These are phyloP conservation scores for Boletellus deceptivus DNA, from an alignment of 1,284 basidiomycete species.

Conservation along the genomic window DNA sequence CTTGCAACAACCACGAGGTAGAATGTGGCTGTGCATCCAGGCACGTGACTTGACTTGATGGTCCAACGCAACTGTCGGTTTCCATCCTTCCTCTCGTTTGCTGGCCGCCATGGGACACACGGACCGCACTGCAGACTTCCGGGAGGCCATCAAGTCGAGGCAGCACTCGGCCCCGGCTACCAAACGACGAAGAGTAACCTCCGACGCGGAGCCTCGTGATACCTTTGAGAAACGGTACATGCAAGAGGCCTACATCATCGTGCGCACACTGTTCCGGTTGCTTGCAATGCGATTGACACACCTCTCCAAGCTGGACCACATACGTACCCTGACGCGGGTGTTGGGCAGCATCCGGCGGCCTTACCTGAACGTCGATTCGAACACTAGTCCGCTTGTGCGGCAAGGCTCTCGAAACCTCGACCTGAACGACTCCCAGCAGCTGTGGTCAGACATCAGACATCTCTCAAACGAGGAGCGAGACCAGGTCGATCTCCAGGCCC, in stretches of 20 bases:
- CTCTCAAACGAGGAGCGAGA: conserved; percentile 85
- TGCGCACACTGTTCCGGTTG: conserved; percentile 37
- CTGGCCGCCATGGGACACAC: conserved; percentile 44
- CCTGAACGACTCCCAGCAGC: conserved; percentile 48
- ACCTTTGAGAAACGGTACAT: conserved; percentile 65
- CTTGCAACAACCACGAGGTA: too few species aligned
- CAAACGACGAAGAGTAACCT: conserved; percentile 51
- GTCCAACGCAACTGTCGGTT: too few species aligned
- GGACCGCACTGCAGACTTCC: conserved; percentile 63
- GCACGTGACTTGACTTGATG: conserved; percentile 24
- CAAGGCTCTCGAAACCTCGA: conserved; percentile 56
- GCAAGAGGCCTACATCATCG: conserved; percentile 70
- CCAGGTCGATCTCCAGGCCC: conserved; percentile 87
- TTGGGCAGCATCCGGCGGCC: conserved; percentile 68
- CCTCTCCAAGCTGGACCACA: conserved; percentile 59
- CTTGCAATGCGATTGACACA: conserved; percentile 3
- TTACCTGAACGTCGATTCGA: conserved; percentile 74
- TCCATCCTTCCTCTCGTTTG: background rate
- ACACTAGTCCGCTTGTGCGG: conserved; percentile 46
- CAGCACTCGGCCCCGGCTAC: conserved; percentile 41
- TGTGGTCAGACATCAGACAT: conserved; percentile 68
- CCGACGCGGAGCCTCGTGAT: conserved; percentile 36
- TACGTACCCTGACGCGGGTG: conserved; percentile 68
- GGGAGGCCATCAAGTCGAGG: conserved; percentile 48
- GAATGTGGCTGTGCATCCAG: background rate